Percentiles rank a stretch among this genome's conserved stretches.
phyloP scores from a whole-genome alignment of 306 rosid species.

The Sphenostylis stenocarpa region DNA sequence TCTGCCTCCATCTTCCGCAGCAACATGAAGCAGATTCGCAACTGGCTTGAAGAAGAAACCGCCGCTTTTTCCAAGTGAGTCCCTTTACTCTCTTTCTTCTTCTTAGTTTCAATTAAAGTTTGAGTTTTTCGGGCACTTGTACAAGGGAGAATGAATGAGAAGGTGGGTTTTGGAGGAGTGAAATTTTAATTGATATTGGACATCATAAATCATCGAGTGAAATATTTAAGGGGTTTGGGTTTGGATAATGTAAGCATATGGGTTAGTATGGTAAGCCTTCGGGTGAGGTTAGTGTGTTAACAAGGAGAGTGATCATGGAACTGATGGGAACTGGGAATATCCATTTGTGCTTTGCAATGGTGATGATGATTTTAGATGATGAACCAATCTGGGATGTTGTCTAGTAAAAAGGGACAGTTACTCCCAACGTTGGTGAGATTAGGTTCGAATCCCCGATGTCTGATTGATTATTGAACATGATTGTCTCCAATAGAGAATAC shows the following conservation, averaged over 20 bases:
- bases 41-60: constrained; percentile 60
- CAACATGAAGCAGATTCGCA: constrained; percentile 52
- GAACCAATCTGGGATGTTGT: background rate
- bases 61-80: constrained; percentile 43
- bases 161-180: background rate
- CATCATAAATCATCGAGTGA: background rate
- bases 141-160: background rate
- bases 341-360: background rate
- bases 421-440: too few species aligned
- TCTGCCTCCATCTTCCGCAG: constrained; percentile 45
- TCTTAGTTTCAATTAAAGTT: background rate
- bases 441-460: too few species aligned
- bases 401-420: background rate
- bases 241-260: background rate
- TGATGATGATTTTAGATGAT: background rate
- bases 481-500: too few species aligned
- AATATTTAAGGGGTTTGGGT: background rate
- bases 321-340: background rate
- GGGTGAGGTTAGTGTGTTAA: background rate
- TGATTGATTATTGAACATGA: too few species aligned
- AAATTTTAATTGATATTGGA: background rate
- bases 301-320: background rate
- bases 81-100: background rate
- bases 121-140: background rate
- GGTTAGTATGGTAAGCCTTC: background rate